Percentiles rank a stretch among this genome's conserved stretches.
Evolutionary conservation across 1,284 basidiomycete genomes (phyloP).

Genomic region (Ustilago nuda): DNA sequence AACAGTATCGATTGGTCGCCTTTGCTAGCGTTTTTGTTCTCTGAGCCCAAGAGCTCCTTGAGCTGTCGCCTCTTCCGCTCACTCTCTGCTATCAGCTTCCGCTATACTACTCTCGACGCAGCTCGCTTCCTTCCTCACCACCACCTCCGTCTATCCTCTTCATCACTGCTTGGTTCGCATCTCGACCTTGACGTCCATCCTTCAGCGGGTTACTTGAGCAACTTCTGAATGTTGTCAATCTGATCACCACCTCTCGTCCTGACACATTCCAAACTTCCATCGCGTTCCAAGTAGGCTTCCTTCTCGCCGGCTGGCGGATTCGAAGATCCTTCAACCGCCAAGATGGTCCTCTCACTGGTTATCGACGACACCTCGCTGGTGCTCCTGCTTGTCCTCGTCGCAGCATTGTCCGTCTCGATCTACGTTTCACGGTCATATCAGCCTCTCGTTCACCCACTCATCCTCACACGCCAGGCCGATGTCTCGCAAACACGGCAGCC

Average conservation of each 20-base stretch:
- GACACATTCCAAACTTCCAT: neutral
- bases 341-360: conserved; percentile 57
- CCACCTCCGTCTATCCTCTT: neutral
- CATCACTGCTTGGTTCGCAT: neutral
- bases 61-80: neutral
- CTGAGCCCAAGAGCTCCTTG: neutral
- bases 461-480: conserved; percentile 65
- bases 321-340: conserved; percentile 5
- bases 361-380: conserved; percentile 63
- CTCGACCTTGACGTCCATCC: neutral
- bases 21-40: too few species aligned
- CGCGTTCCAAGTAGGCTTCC: neutral
- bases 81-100: neutral
- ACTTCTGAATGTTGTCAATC: conserved; percentile 6
- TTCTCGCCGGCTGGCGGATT: neutral
- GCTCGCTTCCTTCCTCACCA: neutral
- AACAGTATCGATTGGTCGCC: too few species aligned
- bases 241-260: neutral
- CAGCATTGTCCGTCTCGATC: conserved; percentile 48
- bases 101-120: neutral
- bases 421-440: conserved; percentile 55
- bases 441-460: conserved; percentile 66
- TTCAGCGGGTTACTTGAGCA: neutral
- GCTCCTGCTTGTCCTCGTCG: conserved; percentile 54
- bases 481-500: conserved; percentile 58